Conservation (phyloP, 2,329 filamentous ascomycete species). For the Venturia oleaginea region DNA sequence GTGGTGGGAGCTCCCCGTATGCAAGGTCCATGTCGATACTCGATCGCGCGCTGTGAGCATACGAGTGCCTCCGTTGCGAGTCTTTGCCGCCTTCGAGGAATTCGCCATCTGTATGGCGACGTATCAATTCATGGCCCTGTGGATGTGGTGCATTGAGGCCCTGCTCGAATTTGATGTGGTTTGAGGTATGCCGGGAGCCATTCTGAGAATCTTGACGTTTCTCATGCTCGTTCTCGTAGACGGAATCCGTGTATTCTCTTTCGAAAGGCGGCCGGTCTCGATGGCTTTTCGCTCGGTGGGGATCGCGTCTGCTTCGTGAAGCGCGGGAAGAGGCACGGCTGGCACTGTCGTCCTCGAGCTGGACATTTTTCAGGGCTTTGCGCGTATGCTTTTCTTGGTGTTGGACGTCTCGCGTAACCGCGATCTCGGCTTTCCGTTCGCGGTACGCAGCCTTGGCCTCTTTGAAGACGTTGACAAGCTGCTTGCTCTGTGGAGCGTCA, state of each 20-base stretch:
- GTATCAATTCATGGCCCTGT: conserved; percentile 10
- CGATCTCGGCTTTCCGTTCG: conserved; percentile 76
- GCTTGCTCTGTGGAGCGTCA: conserved; percentile 62
- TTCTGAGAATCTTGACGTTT: neutral
- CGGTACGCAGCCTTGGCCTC: conserved; percentile 83
- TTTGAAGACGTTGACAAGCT: conserved; percentile 82
- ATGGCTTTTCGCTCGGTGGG: neutral
- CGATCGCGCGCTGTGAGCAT: conserved; percentile 22
- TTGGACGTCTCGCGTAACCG: conserved; percentile 56
- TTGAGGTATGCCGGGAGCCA: neutral
- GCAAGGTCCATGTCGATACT: conserved; percentile 81
- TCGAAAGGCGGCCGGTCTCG: neutral
- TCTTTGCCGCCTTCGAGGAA: conserved; percentile 8
- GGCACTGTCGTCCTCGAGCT: conserved; percentile 27
- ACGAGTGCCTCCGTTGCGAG: conserved; percentile 28
- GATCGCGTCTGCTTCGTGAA: neutral
- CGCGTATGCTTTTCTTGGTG: conserved; percentile 50
- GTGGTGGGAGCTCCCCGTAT: conserved; percentile 69
- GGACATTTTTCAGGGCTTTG: conserved; percentile 45
- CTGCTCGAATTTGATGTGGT: neutral
- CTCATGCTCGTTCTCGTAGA: conserved; percentile 6
- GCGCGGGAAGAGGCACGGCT: conserved; percentile 19
- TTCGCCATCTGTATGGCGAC: conserved; percentile 35
- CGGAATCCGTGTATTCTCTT: conserved; percentile 8
- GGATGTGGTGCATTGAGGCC: neutral